Percentiles rank a stretch among this genome's conserved stretches.
Evolutionary conservation across 2,329 filamentous ascomycete species (phyloP).

Genomic region (Diaporthe caulivora): DNA sequence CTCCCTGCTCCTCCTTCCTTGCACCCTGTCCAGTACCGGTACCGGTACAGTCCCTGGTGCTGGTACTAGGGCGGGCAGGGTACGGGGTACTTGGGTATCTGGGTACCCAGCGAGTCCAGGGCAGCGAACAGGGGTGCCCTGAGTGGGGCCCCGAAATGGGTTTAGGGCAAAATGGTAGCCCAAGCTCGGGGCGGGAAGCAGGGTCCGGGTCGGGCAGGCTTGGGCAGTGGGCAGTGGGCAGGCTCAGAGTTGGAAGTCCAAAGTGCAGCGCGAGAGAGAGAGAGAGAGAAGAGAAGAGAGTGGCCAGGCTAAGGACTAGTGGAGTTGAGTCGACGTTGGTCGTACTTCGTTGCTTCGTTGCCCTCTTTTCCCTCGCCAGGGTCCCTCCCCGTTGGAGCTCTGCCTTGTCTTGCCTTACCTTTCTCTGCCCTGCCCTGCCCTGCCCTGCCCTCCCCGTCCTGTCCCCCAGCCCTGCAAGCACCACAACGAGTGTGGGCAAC

Average conservation of each 20-base stretch:
- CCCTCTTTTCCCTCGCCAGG: neutral
- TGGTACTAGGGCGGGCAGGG: neutral
- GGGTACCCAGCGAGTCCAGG: neutral
- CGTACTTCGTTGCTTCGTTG: neutral
- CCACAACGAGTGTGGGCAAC: neutral
- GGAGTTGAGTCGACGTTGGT: neutral
- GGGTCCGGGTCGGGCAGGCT: slow-evolving; percentile 8
- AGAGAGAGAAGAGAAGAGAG: too few relatives aligned
- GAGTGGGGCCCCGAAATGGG: slow-evolving; percentile 18
- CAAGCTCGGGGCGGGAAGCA: slow-evolving; percentile 29
- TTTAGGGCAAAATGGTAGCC: slow-evolving; percentile 6
- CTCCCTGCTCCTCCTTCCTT: slow-evolving; percentile 2
- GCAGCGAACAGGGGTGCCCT: too few relatives aligned
- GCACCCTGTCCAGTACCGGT: slow-evolving; percentile 16
- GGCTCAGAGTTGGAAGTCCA: neutral
- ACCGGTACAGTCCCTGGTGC: slow-evolving; percentile 3
- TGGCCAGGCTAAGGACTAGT: too few relatives aligned
- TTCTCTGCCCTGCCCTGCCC: too few relatives aligned
- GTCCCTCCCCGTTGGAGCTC: neutral
- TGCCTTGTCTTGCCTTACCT: neutral
- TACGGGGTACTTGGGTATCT: neutral
- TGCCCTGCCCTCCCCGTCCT: neutral
- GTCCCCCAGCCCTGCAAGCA: slow-evolving; percentile 5
- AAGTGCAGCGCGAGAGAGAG: too few relatives aligned
- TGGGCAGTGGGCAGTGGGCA: neutral